Conservation (phyloP, 2,329 filamentous ascomycete species). For the Mycosphaerella arachidis region DNA sequence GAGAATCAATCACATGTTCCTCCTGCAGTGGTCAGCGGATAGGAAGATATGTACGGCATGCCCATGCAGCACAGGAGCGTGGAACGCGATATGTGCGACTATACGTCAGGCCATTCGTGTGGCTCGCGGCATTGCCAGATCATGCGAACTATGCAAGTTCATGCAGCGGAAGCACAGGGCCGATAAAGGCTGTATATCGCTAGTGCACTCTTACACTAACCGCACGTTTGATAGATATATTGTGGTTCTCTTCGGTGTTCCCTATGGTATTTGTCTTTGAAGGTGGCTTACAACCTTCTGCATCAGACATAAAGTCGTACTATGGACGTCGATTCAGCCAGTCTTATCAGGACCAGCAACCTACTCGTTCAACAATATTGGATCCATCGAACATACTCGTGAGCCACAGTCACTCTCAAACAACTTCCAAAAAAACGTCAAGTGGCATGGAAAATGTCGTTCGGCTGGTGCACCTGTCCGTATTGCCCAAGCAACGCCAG, state of each 20-base stretch:
- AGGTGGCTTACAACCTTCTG: not conserved
- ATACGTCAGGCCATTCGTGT: not conserved
- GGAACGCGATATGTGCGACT: not conserved
- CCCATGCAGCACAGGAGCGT: not conserved
- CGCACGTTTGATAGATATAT: not conserved
- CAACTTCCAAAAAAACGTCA: not conserved
- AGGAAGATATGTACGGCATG: not conserved
- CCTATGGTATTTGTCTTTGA: not conserved
- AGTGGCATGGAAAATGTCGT: conserved; percentile 1
- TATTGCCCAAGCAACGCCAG: conserved; percentile 5
- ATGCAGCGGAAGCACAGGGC: not conserved
- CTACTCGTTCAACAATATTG: not conserved
- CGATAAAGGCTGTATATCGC: not conserved
- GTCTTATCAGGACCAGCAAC: not conserved
- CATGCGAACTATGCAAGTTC: not conserved
- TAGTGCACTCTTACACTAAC: not conserved
- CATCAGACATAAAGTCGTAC: not conserved
- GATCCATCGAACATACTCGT: not conserved
- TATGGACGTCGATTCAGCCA: not conserved
- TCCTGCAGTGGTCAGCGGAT: not conserved
- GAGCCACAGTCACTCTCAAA: not conserved
- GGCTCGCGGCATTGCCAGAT: not conserved
- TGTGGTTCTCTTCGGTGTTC: not conserved
- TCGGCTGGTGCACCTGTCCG: conserved; percentile 11
- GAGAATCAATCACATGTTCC: not conserved